A percentile compares a stretch with the other conserved stretches of the same genome.
Evolutionary conservation across 2,329 filamentous ascomycete genomes (phyloP).

Genomic region (Laburnicola sp.): DNA sequence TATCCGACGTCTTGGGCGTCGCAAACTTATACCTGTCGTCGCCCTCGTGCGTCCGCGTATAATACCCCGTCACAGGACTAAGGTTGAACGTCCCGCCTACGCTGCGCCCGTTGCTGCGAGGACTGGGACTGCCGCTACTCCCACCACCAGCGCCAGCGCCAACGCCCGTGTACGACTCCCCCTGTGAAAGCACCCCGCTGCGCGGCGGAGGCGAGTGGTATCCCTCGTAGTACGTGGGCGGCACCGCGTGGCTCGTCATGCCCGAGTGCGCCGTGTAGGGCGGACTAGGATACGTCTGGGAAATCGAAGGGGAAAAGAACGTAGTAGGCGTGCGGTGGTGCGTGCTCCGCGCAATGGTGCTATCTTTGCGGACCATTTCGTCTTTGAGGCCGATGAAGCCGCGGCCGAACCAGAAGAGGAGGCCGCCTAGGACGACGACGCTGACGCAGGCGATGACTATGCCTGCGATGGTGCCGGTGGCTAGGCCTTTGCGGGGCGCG

Average conservation of each 20-base stretch:
- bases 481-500: constrained; percentile 24
- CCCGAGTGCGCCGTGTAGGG: neutral
- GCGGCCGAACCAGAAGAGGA: constrained; percentile 36
- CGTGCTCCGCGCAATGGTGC: constrained; percentile 12
- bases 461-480: constrained; percentile 46
- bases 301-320: neutral
- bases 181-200: neutral
- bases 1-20: constrained; percentile 2
- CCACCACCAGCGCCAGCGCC: neutral
- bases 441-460: constrained; percentile 61
- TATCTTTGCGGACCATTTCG: constrained; percentile 26
- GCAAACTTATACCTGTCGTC: neutral
- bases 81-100: constrained; percentile 16
- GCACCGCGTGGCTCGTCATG: neutral
- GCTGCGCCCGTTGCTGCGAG: neutral
- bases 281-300: neutral
- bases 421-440: constrained; percentile 23
- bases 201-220: no score
- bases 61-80: constrained; percentile 7
- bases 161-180: neutral
- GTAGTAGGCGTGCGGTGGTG: neutral
- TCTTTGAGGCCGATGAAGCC: constrained; percentile 25
- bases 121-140: no score
- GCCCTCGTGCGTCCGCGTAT: constrained; percentile 9
- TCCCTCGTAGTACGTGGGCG: constrained; percentile 2